Evolutionary conservation across 371 early-diverging fungal species (phyloP).

Genomic region (Mortierella sp.): DNA sequence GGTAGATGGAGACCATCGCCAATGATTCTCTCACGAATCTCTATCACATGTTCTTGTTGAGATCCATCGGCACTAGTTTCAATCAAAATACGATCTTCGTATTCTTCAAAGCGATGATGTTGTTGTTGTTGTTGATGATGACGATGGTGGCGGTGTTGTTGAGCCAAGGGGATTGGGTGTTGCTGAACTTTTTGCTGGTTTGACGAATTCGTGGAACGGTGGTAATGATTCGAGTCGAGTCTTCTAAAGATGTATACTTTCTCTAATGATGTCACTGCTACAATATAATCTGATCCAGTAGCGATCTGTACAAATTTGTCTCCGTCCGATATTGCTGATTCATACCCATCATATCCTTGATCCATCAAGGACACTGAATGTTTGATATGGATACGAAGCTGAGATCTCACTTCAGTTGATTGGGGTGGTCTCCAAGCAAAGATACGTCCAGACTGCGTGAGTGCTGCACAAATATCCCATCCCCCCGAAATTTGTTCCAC

Average conservation of each 20-base stretch:
- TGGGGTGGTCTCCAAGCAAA: slow-evolving; percentile 42
- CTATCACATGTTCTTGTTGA: slow-evolving; percentile 28
- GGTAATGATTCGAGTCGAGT: slow-evolving; percentile 29
- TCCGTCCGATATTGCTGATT: slow-evolving; percentile 13
- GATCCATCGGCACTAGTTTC: slow-evolving; percentile 16
- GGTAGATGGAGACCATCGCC: slow-evolving; percentile 38
- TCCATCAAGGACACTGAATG: slow-evolving; percentile 26
- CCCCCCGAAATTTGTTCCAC: slow-evolving; percentile 36
- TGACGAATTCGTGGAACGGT: not conserved
- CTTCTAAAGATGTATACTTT: slow-evolving; percentile 37
- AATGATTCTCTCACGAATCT: slow-evolving; percentile 30
- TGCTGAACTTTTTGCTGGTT: not conserved
- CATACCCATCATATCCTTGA: slow-evolving; percentile 30
- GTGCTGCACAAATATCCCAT: slow-evolving; percentile 47
- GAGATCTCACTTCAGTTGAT: slow-evolving; percentile 28
- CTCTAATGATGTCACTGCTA: slow-evolving; percentile 31
- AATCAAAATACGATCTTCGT: slow-evolving; percentile 25
- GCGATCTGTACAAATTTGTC: slow-evolving; percentile 44
- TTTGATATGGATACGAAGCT: slow-evolving; percentile 28
- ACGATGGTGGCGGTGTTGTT: not conserved
- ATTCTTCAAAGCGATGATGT: not conserved
- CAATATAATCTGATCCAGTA: slow-evolving; percentile 38
- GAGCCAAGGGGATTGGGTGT: not conserved
- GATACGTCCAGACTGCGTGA: slow-evolving; percentile 36
- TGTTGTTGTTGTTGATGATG: slow-evolving; percentile 4